Percentiles rank a stretch among this genome's conserved stretches.
Conservation (phyloP, 371 early-diverging fungal genomes). For the Rhizopus sp. region DNA sequence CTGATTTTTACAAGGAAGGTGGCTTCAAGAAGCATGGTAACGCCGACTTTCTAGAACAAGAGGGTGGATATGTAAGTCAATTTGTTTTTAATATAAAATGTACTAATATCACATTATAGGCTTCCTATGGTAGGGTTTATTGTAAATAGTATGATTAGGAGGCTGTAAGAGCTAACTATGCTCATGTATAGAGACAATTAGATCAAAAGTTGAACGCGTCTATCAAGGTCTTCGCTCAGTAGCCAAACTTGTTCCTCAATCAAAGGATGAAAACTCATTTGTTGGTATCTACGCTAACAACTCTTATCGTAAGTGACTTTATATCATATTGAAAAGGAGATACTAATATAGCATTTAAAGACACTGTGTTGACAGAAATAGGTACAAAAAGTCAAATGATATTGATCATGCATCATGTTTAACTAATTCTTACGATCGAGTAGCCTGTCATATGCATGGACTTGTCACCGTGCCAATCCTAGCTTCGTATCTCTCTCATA, state of each 20-base stretch:
- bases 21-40: constrained; percentile 36
- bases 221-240: constrained; percentile 31
- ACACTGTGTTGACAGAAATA: constrained; percentile 39
- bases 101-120: constrained; percentile 19
- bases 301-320: constrained; percentile 43
- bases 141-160: not conserved
- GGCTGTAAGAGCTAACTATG: not conserved
- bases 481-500: constrained; percentile 31
- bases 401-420: not conserved
- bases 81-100: constrained; percentile 19
- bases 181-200: constrained; percentile 20
- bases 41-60: constrained; percentile 28
- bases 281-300: constrained; percentile 55
- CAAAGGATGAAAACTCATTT: constrained; percentile 45
- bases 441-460: constrained; percentile 43
- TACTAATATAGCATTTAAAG: constrained; percentile 13
- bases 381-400: constrained; percentile 23
- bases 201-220: constrained; percentile 18
- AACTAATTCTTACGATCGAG: not conserved
- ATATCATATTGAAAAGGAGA: not conserved
- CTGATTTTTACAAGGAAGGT: constrained; percentile 54
- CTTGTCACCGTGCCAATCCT: constrained; percentile 50
- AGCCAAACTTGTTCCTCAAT: constrained; percentile 43
- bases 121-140: constrained; percentile 25
- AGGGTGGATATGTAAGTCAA: constrained; percentile 32